Evolutionary conservation across 2,329 filamentous ascomycete species (phyloP).

Genomic region (Fusarium falciforme): DNA sequence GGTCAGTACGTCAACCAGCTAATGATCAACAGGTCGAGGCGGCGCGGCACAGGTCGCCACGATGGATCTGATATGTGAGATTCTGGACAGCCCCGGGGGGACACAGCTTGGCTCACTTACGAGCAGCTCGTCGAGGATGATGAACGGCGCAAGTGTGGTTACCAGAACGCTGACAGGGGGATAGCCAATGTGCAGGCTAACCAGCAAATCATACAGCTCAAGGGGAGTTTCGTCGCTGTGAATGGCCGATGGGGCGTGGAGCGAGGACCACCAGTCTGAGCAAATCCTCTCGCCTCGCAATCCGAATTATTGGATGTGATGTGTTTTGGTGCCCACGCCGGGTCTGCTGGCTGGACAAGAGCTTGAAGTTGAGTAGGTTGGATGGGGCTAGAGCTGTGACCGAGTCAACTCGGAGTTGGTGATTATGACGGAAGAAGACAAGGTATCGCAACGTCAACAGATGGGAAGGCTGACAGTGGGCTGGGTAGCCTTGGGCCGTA

Average conservation of each 20-base stretch:
- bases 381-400: slow-evolving; percentile 16
- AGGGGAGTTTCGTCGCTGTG: slow-evolving; percentile 32
- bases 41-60: slow-evolving; percentile 21
- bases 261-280: slow-evolving; percentile 37
- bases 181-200: slow-evolving; percentile 34
- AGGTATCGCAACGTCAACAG: slow-evolving; percentile 12
- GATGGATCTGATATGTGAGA: slow-evolving; percentile 23
- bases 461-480: slow-evolving; percentile 21
- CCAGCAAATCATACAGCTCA: slow-evolving; percentile 42
- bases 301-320: slow-evolving; percentile 37
- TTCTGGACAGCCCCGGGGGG: slow-evolving; percentile 9
- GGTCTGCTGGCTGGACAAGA: slow-evolving; percentile 18
- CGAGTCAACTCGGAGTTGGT: slow-evolving; percentile 14
- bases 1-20: slow-evolving; percentile 22
- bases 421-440: slow-evolving; percentile 21
- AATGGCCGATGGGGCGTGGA: slow-evolving; percentile 40
- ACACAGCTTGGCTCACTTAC: slow-evolving; percentile 28
- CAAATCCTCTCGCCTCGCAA: slow-evolving; percentile 36
- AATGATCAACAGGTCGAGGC: slow-evolving; percentile 32
- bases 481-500: slow-evolving; percentile 26
- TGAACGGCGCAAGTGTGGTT: slow-evolving; percentile 32
- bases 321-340: slow-evolving; percentile 28
- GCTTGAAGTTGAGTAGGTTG: slow-evolving; percentile 21
- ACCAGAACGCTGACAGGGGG: slow-evolving; percentile 35
- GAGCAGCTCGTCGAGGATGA: slow-evolving; percentile 32